Evolutionary conservation across 352 stramenopile species (phyloP).

Genomic region (Peronospora belbahrii): DNA sequence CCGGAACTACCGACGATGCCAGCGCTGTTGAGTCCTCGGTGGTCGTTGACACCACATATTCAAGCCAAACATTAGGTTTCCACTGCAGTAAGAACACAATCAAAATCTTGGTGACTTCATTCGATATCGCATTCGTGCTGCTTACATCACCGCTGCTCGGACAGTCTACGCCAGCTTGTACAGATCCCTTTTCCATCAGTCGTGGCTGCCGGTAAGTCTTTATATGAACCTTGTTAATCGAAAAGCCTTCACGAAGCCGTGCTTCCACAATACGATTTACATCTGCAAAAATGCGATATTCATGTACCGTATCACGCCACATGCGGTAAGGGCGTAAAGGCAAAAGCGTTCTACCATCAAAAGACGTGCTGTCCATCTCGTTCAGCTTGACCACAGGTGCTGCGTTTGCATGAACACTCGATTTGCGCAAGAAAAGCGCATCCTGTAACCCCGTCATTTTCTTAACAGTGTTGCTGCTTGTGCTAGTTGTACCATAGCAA

Average conservation of each 20-base stretch:
- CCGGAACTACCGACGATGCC: neutral
- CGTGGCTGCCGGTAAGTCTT: slow-evolving; percentile 37
- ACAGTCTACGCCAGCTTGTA: slow-evolving; percentile 7
- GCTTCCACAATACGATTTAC: slow-evolving; percentile 78
- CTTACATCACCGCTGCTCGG: slow-evolving; percentile 3
- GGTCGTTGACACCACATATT: slow-evolving; percentile 78
- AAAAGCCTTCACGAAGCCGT: slow-evolving; percentile 73
- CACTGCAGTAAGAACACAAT: slow-evolving; percentile 82
- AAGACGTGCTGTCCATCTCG: slow-evolving; percentile 60
- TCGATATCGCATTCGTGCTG: slow-evolving; percentile 1
- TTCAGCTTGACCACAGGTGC: slow-evolving; percentile 59
- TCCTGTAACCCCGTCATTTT: slow-evolving; percentile 62
- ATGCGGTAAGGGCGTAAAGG: slow-evolving; percentile 73
- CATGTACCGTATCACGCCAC: slow-evolving; percentile 84
- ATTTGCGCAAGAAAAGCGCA: slow-evolving; percentile 53
- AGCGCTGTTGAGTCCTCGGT: slow-evolving; percentile 29
- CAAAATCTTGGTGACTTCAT: slow-evolving; percentile 55
- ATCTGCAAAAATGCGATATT: slow-evolving; percentile 80
- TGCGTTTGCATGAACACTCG: slow-evolving; percentile 60
- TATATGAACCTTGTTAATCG: slow-evolving; percentile 73
- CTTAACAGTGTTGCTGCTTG: slow-evolving; percentile 24
- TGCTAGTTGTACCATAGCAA: slow-evolving; percentile 32
- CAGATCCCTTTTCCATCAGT: slow-evolving; percentile 8
- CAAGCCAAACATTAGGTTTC: slow-evolving; percentile 86
- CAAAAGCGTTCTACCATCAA: slow-evolving; percentile 51